Conservation (phyloP, 805 yeast species). For the Saccharomyces mikatae region DNA sequence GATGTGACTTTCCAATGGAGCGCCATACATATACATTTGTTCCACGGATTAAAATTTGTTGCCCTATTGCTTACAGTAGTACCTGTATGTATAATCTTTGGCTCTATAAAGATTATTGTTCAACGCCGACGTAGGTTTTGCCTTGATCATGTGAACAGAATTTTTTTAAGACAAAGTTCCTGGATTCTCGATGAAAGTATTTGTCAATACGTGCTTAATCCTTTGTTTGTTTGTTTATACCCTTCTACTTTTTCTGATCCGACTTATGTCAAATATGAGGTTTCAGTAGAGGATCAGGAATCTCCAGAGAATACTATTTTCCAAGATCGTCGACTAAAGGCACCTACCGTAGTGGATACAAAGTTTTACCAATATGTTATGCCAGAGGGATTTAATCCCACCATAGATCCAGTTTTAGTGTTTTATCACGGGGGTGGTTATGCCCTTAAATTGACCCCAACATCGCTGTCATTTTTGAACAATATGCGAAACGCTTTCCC, state of each 20-base stretch:
- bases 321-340: not conserved
- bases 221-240: constrained; percentile 5
- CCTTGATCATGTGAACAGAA: not conserved
- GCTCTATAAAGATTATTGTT: not conserved
- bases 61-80: not conserved
- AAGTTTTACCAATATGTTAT: not conserved
- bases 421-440: constrained; percentile 27
- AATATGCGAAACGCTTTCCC: constrained; percentile 11
- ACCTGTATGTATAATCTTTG: not conserved
- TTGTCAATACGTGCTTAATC: constrained; percentile 11
- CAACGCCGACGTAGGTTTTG: not conserved
- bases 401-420: constrained; percentile 12
- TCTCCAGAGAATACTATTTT: not conserved
- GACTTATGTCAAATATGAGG: not conserved
- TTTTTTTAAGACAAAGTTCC: not conserved
- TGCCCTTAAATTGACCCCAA: constrained; percentile 13
- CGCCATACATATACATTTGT: not conserved
- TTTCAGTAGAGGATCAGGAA: not conserved
- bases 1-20: not conserved
- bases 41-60: not conserved
- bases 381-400: constrained; percentile 11
- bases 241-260: not conserved
- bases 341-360: constrained; percentile 6
- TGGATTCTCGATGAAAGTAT: constrained; percentile 2
- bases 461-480: constrained; percentile 9